Percentiles rank a stretch among this genome's conserved stretches.
Conservation (phyloP, 192 early-diverging fungal genomes). For the Umbelopsis isabellina region DNA sequence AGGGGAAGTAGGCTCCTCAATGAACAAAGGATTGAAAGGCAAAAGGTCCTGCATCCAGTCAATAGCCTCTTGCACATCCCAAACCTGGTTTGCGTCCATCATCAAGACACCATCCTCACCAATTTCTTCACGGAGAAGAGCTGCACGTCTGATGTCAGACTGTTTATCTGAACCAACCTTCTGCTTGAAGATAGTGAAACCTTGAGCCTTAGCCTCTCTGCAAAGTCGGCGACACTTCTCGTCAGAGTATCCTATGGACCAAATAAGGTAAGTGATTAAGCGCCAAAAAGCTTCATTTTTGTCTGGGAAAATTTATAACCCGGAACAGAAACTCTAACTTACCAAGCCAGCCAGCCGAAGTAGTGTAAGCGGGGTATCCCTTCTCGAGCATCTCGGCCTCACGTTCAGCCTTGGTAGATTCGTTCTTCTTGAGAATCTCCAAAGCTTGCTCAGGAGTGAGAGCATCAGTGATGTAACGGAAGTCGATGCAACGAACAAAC, state of each 20-base stretch:
- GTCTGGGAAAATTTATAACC: not conserved
- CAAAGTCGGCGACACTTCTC: constrained; percentile 40
- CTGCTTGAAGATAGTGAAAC: constrained; percentile 51
- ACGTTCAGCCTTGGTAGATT: constrained; percentile 39
- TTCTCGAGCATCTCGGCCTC: constrained; percentile 39
- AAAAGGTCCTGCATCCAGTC: constrained; percentile 50
- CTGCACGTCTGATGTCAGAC: constrained; percentile 43
- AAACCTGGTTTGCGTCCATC: constrained; percentile 57
- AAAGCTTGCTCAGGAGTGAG: constrained; percentile 47
- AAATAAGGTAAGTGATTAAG: constrained; percentile 16
- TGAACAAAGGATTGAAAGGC: constrained; percentile 46
- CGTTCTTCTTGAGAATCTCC: constrained; percentile 42
- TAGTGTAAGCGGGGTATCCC: constrained; percentile 48
- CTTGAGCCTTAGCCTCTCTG: constrained; percentile 42
- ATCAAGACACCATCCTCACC: constrained; percentile 45
- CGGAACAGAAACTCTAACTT: constrained; percentile 8
- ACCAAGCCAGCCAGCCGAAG: constrained; percentile 49
- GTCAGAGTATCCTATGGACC: constrained; percentile 42
- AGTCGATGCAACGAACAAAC: constrained; percentile 45
- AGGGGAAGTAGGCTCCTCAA: constrained; percentile 50
- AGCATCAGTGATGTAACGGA: constrained; percentile 49
- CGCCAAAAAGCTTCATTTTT: not conserved
- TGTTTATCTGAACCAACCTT: constrained; percentile 46
- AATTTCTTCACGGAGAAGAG: constrained; percentile 47
- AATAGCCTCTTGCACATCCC: constrained; percentile 51